Base-by-base conservation (phyloP, 148 eudicot species). In the Cornus kousa region DNA sequence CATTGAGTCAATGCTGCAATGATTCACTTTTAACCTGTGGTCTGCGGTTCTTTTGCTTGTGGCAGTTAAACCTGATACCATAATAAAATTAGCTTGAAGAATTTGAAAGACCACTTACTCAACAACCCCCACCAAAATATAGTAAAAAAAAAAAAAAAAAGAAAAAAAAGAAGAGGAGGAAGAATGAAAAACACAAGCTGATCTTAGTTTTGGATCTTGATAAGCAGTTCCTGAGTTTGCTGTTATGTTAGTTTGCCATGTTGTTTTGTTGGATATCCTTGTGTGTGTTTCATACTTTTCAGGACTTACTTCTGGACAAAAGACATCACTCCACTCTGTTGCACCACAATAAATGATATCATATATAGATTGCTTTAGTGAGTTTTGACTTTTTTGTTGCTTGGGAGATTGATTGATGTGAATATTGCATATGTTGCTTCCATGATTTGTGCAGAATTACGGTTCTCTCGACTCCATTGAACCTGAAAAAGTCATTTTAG, bases 391-490 rank as follows among this genome's bases (percentile, higher is more conserved):
- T 11, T 14, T 53, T 2, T 53, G 59, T 53, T 53, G 19, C 17
- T 53, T 53, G 48, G 48, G 48, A 43, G 48, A 9, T 43, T 43
- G 48, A 43, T 53, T 53, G 14, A 53, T 53, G 59, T 16, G 19
- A 53, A 53, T 16, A 11, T 53, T 11, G 12, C 17, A 53, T 53
- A 19, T 33, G 67, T 20, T 72, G 60, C 43, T 84, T 79, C 53
- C 22, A 33, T 82, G 67, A 40, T 65, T 35, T 39, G 14, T 90
- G 74, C 85, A 96, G 99, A 88, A 86, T 85, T 92, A 91, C 81
- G 77, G 88, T 74, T 91, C 96, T 82, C 70, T 89, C 74, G 88
- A 86, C 72, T 85, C 87, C 68, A 71, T 80, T 60, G 97, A 88
- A 80, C 88, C 90, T 82, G 86, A 83, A 71, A 93, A 82, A 79